These are phyloP conservation scores for Cyclostephanos invisitatus DNA, from an alignment of 108 stramenopile genomes.

Conservation along the genomic window DNA sequence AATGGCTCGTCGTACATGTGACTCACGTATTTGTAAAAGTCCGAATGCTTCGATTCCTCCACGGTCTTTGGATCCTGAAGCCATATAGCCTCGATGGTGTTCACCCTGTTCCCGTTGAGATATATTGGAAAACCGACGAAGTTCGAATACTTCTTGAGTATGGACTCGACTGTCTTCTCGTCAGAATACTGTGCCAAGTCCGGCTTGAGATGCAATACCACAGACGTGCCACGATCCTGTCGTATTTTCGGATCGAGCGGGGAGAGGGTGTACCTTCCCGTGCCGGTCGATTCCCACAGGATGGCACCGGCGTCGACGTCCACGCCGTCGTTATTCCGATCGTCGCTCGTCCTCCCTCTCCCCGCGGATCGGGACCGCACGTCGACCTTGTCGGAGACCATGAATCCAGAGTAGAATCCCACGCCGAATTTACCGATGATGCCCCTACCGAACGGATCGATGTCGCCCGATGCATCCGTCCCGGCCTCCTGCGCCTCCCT, in stretches of 20 bases:
- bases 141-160: slow-evolving; percentile 96
- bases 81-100: slow-evolving; percentile 97
- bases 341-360: neutral
- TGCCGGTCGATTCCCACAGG: slow-evolving; percentile 87
- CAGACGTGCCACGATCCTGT: slow-evolving; percentile 87
- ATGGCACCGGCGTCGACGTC: slow-evolving; percentile 34
- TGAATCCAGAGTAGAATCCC: slow-evolving; percentile 96
- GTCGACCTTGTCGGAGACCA: slow-evolving; percentile 92
- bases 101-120: slow-evolving; percentile 93
- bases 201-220: slow-evolving; percentile 88
- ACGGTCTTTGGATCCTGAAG: slow-evolving; percentile 86
- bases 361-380: slow-evolving; percentile 77
- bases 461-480: slow-evolving; percentile 13
- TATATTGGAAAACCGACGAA: slow-evolving; percentile 98
- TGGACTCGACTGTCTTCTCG: slow-evolving; percentile 76
- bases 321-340: slow-evolving; percentile 4
- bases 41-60: slow-evolving; percentile 87
- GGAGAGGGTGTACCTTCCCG: slow-evolving; percentile 82
- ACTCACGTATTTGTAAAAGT: slow-evolving; percentile 96
- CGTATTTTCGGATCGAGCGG: slow-evolving; percentile 60
- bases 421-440: slow-evolving; percentile 99
- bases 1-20: slow-evolving; percentile 89
- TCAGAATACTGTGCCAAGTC: slow-evolving; percentile 82
- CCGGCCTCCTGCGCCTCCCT: slow-evolving; percentile 33
- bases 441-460: slow-evolving; percentile 48